A percentile compares a stretch with the other conserved stretches of the same genome.
Evolutionary conservation across 2,329 filamentous ascomycete species (phyloP).

Genomic region (Salinomyces thailandicus): DNA sequence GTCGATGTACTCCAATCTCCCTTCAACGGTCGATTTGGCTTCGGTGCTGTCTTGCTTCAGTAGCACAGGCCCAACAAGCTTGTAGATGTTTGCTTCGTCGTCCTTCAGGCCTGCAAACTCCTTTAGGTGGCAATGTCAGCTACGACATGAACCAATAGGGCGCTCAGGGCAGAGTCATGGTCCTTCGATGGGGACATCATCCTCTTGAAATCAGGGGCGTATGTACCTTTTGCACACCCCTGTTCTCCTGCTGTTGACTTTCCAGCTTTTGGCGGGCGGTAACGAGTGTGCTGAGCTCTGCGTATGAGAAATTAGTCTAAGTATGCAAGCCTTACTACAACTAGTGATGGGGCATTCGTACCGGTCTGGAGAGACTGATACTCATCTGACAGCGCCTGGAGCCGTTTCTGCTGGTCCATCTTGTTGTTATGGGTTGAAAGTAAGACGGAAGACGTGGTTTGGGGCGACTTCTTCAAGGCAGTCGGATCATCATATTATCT

Average conservation of each 20-base stretch:
- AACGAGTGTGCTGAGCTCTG: slow-evolving; percentile 70
- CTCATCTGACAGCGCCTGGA: slow-evolving; percentile 77
- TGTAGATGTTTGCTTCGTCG: slow-evolving; percentile 85
- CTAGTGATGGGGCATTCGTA: no score
- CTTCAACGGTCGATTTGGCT: slow-evolving; percentile 82
- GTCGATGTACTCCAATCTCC: slow-evolving; percentile 80
- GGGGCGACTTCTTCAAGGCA: no score
- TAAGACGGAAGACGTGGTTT: background rate
- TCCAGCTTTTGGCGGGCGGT: slow-evolving; percentile 82
- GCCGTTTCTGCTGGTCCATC: slow-evolving; percentile 53
- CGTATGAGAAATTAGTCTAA: no score
- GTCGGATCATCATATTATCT: no score
- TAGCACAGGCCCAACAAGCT: slow-evolving; percentile 82
- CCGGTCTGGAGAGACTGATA: slow-evolving; percentile 81
- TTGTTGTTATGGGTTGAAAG: slow-evolving; percentile 3
- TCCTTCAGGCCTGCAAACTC: slow-evolving; percentile 74
- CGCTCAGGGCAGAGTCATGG: no score
- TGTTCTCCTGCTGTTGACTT: slow-evolving; percentile 87
- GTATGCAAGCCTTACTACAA: no score
- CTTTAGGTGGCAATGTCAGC: slow-evolving; percentile 33
- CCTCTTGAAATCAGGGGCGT: no score
- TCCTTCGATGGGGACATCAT: no score
- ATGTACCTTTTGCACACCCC: slow-evolving; percentile 67
- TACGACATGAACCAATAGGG: no score
- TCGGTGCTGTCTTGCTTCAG: slow-evolving; percentile 90